Evolutionary conservation across 768 basidiomycete species (phyloP).

Genomic region (Boletus speciosus): DNA sequence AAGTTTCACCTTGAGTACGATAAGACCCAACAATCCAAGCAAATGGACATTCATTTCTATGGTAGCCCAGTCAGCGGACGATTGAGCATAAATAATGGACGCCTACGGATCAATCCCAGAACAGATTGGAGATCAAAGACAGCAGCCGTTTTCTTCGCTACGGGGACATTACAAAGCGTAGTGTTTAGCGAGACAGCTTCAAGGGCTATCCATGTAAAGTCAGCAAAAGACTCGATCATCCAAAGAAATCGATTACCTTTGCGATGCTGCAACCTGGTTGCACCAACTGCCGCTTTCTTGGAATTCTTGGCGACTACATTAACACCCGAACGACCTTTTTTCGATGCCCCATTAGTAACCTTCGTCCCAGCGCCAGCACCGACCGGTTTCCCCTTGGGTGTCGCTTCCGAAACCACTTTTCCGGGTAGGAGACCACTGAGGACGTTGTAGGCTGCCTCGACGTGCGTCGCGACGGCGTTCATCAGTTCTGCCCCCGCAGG

Average conservation of each 20-base stretch:
- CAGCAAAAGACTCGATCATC: background rate
- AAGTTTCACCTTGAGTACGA: constrained; percentile 61
- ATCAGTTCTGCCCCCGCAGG: constrained; percentile 40
- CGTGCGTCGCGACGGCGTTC: constrained; percentile 45
- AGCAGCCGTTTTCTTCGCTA: background rate
- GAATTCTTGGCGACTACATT: background rate
- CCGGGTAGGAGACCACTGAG: constrained; percentile 39
- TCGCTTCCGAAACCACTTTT: constrained; percentile 11
- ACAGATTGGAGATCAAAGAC: constrained; percentile 33
- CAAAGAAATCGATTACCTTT: constrained; percentile 30
- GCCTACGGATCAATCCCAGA: constrained; percentile 53
- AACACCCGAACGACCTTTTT: constrained; percentile 37
- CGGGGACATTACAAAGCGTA: background rate
- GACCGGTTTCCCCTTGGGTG: constrained; percentile 22
- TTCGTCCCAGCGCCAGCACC: constrained; percentile 18
- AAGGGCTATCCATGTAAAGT: constrained; percentile 5
- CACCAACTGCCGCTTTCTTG: constrained; percentile 20
- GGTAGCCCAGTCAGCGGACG: background rate
- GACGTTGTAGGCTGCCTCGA: constrained; percentile 49
- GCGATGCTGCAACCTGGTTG: constrained; percentile 45
- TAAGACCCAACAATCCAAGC: constrained; percentile 65
- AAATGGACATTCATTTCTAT: constrained; percentile 57
- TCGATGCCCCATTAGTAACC: constrained; percentile 10
- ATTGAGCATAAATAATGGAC: background rate
- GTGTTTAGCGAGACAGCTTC: constrained; percentile 18